Evolutionary conservation across 768 basidiomycete genomes (phyloP).

Genomic region (Lactarius deliciosus): DNA sequence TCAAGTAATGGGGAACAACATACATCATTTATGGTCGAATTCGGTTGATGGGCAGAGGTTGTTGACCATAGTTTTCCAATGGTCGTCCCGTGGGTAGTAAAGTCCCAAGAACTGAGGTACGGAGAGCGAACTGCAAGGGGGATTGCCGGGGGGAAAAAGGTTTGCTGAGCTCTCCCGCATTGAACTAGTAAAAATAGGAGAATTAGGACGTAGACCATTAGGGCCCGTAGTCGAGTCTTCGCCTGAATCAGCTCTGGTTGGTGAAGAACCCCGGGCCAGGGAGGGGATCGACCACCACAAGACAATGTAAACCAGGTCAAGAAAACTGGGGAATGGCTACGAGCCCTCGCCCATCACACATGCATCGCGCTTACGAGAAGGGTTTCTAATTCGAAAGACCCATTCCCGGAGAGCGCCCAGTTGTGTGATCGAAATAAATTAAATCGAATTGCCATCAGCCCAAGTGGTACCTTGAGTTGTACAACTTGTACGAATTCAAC

Average conservation of each 20-base stretch:
- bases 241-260: neutral
- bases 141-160: conserved; percentile 30
- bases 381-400: neutral
- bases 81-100: conserved; percentile 1
- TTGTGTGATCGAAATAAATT: no score
- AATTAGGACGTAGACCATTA: neutral
- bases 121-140: conserved; percentile 35
- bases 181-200: neutral
- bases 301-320: neutral
- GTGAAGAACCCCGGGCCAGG: neutral
- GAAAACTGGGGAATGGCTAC: neutral
- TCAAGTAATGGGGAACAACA: neutral
- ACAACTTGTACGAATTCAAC: no score
- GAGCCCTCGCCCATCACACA: neutral
- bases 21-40: neutral
- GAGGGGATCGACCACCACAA: neutral
- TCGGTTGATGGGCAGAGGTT: conserved; percentile 10
- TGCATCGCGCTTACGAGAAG: no score
- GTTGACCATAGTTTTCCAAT: conserved; percentile 28
- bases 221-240: neutral
- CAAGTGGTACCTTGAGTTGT: neutral
- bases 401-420: neutral
- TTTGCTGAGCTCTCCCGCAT: conserved; percentile 9
- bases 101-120: conserved; percentile 32
- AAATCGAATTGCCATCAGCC: neutral